Conservation (phyloP, 331 rosid species). For the Quercus lobata region DNA sequence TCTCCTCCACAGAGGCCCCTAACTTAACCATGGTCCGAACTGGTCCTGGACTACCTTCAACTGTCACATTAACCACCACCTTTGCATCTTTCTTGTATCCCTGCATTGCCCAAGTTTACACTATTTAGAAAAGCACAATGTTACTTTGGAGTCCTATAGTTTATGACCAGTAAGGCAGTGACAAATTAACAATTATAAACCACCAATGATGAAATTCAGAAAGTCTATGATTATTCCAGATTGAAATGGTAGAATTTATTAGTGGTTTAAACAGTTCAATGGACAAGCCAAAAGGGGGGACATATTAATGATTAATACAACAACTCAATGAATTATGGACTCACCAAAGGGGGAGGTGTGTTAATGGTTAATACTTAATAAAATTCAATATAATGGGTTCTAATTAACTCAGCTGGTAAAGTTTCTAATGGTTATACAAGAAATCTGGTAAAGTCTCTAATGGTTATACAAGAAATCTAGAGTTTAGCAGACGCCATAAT, state of each 20-base stretch:
- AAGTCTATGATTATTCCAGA: background rate
- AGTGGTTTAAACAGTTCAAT: background rate
- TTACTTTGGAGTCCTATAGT: background rate
- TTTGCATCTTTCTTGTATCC: constrained; percentile 69
- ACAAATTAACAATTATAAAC: background rate
- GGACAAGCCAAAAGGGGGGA: background rate
- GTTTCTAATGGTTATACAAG: too few species aligned
- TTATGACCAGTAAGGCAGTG: too few species aligned
- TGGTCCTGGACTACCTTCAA: constrained; percentile 94
- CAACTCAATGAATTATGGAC: background rate
- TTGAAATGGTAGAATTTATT: background rate
- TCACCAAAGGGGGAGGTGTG: background rate
- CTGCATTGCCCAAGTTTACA: constrained; percentile 10
- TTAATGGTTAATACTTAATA: background rate
- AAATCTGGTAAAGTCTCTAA: too few species aligned
- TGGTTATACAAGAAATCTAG: too few species aligned
- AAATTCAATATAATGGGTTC: background rate
- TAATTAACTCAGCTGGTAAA: too few species aligned
- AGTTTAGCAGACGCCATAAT: too few species aligned
- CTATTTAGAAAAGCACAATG: background rate
- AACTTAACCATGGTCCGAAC: constrained; percentile 72
- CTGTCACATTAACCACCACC: constrained; percentile 81
- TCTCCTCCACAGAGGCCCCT: constrained; percentile 75
- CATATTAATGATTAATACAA: background rate
- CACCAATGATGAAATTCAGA: background rate